These are phyloP conservation scores for Aspergillus fijiensis DNA, from an alignment of 2,329 filamentous ascomycete species.

Conservation along the genomic window DNA sequence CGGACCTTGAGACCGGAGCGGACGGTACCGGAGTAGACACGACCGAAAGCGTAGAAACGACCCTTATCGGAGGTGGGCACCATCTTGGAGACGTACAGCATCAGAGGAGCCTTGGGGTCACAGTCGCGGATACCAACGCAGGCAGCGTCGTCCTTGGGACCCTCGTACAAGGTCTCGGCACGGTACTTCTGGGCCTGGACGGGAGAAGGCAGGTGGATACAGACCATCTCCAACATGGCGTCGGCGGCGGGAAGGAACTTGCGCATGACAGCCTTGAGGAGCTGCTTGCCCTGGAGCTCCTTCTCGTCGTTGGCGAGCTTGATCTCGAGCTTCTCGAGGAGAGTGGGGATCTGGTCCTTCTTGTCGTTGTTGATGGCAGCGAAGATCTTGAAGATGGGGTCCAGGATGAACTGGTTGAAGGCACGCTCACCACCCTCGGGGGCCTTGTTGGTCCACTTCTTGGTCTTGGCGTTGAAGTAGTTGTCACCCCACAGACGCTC, in stretches of 20 bases:
- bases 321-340: conserved; percentile 91
- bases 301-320: conserved; percentile 85
- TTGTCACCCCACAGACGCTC: conserved; percentile 99
- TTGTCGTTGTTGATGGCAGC: conserved; percentile 96
- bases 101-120: conserved; percentile 95
- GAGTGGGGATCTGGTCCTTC: conserved; percentile 80
- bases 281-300: conserved; percentile 93
- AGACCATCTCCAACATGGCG: conserved; percentile 99
- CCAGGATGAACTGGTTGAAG: conserved; percentile 99
- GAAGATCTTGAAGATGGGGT: conserved; percentile 99
- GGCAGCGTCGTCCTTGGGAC: conserved; percentile 86
- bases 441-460: conserved; percentile 95
- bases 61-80: conserved; percentile 99
- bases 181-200: conserved; percentile 96
- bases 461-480: conserved; percentile 99
- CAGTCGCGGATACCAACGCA: conserved; percentile 98
- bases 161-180: conserved; percentile 98
- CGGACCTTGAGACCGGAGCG: conserved; percentile 98
- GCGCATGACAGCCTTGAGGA: conserved; percentile 97
- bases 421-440: conserved; percentile 87
- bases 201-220: conserved; percentile 96
- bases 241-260: conserved; percentile 98
- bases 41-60: conserved; percentile 99
- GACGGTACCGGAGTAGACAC: conserved; percentile 99
- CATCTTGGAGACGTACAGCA: conserved; percentile 99